These are phyloP conservation scores for Mycena rebaudengoi DNA, from an alignment of 768 basidiomycete species.

Conservation along the genomic window DNA sequence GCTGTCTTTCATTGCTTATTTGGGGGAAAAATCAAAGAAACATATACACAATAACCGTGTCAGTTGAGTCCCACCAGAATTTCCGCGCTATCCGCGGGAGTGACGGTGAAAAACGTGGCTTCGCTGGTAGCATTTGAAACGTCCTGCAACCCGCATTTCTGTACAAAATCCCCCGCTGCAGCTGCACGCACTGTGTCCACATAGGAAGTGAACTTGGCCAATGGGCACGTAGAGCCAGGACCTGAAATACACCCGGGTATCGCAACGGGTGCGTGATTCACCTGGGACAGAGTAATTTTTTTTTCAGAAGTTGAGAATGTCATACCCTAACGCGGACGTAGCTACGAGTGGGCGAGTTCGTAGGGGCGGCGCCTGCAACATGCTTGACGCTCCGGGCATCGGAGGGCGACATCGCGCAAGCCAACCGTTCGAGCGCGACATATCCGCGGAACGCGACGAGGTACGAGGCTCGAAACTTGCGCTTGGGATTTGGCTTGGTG, in stretches of 20 bases:
- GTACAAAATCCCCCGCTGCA: slow-evolving; percentile 47
- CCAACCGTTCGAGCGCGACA: slow-evolving; percentile 50
- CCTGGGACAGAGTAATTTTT: slow-evolving; percentile 26
- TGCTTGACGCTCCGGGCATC: slow-evolving; percentile 21
- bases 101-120: slow-evolving; percentile 33
- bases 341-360: slow-evolving; percentile 12
- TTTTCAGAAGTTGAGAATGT: not conserved
- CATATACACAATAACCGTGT: too few relatives aligned
- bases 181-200: slow-evolving; percentile 35
- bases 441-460: slow-evolving; percentile 52
- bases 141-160: slow-evolving; percentile 43
- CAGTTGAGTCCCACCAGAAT: slow-evolving; percentile 18
- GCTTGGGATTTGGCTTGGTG: slow-evolving; percentile 37
- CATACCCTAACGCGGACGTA: slow-evolving; percentile 49
- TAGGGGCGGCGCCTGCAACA: slow-evolving; percentile 19
- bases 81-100: slow-evolving; percentile 14
- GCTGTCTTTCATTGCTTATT: too few relatives aligned
- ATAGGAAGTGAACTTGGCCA: slow-evolving; percentile 42
- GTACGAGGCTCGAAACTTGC: slow-evolving; percentile 48
- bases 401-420: slow-evolving; percentile 35
- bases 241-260: slow-evolving; percentile 50
- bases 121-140: slow-evolving; percentile 34
- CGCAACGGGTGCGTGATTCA: slow-evolving; percentile 50
- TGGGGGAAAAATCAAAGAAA: too few relatives aligned
- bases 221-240: slow-evolving; percentile 48